A percentile compares a stretch with the other conserved stretches of the same genome.
Evolutionary conservation across 73 alveolate species (phyloP).

Genomic region (Uronychia setigera): DNA sequence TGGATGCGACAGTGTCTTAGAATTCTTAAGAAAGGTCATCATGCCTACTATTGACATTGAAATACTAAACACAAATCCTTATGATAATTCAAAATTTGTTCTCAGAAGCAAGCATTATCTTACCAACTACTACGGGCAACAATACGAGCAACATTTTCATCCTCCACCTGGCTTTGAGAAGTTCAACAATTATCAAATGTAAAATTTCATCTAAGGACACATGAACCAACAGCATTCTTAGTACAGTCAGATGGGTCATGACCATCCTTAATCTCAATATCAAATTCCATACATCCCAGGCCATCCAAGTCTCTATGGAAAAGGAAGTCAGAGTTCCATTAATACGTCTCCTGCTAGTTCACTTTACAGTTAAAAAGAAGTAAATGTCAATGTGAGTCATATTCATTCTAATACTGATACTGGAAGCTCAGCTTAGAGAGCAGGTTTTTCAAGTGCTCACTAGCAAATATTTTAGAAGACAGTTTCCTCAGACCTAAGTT

Average conservation of each 20-base stretch:
- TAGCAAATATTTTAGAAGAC: neutral
- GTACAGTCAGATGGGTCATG: too few relatives aligned
- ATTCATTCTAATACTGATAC: conserved; percentile 12
- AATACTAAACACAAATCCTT: conserved; percentile 22
- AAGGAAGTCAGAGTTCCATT: conserved; percentile 16
- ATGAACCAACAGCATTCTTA: neutral
- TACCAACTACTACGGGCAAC: neutral
- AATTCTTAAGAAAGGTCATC: conserved; percentile 34
- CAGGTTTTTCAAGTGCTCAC: neutral
- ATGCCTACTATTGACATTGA: conserved; percentile 33
- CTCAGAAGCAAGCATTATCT: neutral
- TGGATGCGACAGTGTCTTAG: conserved; percentile 32
- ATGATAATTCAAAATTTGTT: conserved; percentile 10
- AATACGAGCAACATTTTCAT: neutral
- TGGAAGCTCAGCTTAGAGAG: conserved; percentile 12
- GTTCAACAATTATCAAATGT: neutral
- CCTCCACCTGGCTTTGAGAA: conserved; percentile 4
- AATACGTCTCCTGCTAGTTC: conserved; percentile 14
- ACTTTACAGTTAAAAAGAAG: neutral
- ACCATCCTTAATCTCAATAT: too few relatives aligned
- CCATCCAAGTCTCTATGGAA: conserved; percentile 34
- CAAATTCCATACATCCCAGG: conserved; percentile 23
- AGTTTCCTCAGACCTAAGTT: conserved; percentile 5
- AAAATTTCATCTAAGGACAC: neutral
- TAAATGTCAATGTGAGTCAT: conserved; percentile 26